These are phyloP conservation scores for Aspergillus taichungensis DNA, from an alignment of 495 filamentous ascomycete species.

Conservation along the genomic window DNA sequence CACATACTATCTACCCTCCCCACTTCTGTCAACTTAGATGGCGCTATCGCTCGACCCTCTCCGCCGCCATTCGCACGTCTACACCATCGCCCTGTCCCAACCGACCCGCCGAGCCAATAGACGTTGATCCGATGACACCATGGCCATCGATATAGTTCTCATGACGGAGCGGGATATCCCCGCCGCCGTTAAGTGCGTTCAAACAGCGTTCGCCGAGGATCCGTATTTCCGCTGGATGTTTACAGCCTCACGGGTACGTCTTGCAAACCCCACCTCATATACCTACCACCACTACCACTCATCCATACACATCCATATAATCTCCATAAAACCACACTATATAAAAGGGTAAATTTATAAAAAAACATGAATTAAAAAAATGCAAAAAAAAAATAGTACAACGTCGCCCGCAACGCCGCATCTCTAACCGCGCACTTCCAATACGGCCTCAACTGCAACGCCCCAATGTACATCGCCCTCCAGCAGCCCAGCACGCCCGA, in stretches of 20 bases:
- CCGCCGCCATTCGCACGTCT: constrained; percentile 28
- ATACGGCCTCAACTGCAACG: constrained; percentile 51
- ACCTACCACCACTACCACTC: background rate
- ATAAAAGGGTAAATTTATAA: constrained; percentile 3
- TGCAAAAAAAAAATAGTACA: constrained; percentile 33
- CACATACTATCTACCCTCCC: background rate
- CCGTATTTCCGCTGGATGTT: constrained; percentile 59
- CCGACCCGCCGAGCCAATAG: constrained; percentile 28
- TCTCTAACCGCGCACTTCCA: constrained; percentile 54
- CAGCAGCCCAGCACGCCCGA: constrained; percentile 11
- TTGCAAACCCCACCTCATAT: background rate
- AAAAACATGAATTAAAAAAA: background rate
- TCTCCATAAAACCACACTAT: constrained; percentile 2
- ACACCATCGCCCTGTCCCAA: constrained; percentile 33
- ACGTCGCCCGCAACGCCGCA: constrained; percentile 46
- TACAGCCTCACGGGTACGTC: constrained; percentile 39
- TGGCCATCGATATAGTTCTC: constrained; percentile 48
- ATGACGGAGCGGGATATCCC: constrained; percentile 52
- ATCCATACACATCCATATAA: background rate
- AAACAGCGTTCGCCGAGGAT: constrained; percentile 55
- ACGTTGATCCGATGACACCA: constrained; percentile 24
- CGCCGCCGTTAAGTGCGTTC: constrained; percentile 48
- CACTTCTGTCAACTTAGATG: constrained; percentile 21
- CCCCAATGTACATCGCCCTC: constrained; percentile 53
- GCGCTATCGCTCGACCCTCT: constrained; percentile 26